Evolutionary conservation across 1,284 basidiomycete genomes (phyloP).

Genomic region (Melampsora larici-populina): DNA sequence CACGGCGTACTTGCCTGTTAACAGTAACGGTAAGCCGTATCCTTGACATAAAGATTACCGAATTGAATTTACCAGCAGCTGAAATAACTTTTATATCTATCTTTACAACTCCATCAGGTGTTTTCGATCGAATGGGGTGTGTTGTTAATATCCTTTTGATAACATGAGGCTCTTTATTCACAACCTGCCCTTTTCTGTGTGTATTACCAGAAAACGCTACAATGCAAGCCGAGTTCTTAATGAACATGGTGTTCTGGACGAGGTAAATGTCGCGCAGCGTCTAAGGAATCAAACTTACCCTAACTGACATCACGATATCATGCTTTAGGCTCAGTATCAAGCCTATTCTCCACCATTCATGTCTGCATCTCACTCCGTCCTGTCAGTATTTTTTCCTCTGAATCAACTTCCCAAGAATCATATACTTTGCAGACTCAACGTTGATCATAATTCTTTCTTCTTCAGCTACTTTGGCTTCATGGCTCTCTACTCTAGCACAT

Average conservation of each 20-base stretch:
- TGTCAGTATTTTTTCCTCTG: conserved; percentile 9
- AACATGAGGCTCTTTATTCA: background rate
- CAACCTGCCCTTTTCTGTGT: background rate
- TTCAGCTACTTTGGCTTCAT: conserved; percentile 53
- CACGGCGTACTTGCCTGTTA: conserved; percentile 46
- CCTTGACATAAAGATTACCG: background rate
- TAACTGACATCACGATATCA: background rate
- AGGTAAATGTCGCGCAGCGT: background rate
- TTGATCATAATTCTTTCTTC: too few relatives aligned
- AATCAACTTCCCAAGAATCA: too few relatives aligned
- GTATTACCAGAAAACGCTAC: conserved; percentile 16
- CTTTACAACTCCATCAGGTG: background rate
- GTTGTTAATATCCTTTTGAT: background rate
- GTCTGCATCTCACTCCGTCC: conserved; percentile 25
- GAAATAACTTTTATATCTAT: background rate
- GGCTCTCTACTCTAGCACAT: conserved; percentile 54
- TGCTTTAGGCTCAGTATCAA: conserved; percentile 42
- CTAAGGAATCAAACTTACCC: too few relatives aligned
- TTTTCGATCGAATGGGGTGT: conserved; percentile 40
- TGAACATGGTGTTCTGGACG: conserved; percentile 16
- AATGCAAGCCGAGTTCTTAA: conserved; percentile 28
- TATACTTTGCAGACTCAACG: too few relatives aligned
- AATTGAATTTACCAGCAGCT: background rate
- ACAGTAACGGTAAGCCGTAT: conserved; percentile 41
- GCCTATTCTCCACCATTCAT: conserved; percentile 49